Evolutionary conservation across 78 protist species (phyloP).

Genomic region (Chrysochromulina parva): DNA sequence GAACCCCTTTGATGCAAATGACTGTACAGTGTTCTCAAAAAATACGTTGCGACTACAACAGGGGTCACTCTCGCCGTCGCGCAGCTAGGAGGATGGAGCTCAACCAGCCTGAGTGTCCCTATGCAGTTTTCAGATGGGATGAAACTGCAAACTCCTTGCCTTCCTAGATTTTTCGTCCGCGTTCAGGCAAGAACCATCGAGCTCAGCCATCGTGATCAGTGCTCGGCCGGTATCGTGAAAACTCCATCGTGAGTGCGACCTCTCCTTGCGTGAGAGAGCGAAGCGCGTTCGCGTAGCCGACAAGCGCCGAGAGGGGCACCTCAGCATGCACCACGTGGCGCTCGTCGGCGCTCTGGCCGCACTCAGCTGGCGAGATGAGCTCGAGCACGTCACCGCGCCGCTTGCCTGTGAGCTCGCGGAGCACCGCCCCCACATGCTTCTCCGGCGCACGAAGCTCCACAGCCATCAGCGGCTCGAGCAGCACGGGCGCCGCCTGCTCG

Average conservation of each 20-base stretch:
- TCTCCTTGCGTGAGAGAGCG: constrained; percentile 83
- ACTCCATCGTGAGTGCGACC: constrained; percentile 51
- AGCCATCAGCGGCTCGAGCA: constrained; percentile 92
- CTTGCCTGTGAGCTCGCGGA: neutral
- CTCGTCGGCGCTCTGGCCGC: neutral
- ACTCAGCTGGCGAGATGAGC: neutral
- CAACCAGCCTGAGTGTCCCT: no score
- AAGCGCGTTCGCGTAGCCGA: constrained; percentile 92
- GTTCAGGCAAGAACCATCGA: no score
- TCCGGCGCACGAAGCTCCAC: constrained; percentile 21
- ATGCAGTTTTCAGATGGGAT: no score
- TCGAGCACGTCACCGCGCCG: neutral
- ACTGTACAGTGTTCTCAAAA: no score
- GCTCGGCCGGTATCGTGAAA: neutral
- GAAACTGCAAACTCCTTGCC: no score
- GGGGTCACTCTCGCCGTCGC: no score
- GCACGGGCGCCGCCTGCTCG: constrained; percentile 36
- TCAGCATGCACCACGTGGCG: constrained; percentile 61
- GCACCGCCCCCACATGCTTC: neutral
- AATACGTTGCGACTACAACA: no score
- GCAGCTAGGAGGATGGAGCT: no score
- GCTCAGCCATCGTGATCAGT: no score
- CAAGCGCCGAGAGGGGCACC: constrained; percentile 86
- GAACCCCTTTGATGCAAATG: no score
- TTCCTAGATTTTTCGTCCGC: no score